Base-by-base conservation (phyloP, 257 asterid species). In the Parsonsia alboflavescens region DNA sequence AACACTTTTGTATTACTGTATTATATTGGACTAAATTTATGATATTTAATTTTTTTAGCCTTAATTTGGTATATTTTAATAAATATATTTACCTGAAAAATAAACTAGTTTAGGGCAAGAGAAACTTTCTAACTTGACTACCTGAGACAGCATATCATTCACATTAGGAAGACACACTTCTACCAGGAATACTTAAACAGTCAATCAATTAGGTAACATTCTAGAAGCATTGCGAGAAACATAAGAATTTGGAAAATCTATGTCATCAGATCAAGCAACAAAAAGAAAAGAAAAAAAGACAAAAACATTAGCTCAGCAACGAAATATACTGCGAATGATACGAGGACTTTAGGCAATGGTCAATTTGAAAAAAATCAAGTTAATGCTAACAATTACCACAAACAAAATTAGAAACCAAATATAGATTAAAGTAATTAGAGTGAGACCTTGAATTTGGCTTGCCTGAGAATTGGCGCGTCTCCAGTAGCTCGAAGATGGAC, bases 401-500 rank as follows among this genome's bases (percentile, higher is more conserved):
- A 33, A 33, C 4, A 42, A 42, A 42, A 42, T 2, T 3, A 39
- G 10, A 19, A 65, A 22, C 44, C 10, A 9, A 17, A 65, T 7
- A 0, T 19, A 39, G 8, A 36, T 52, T 52, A 64, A 64, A 26
- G 7, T 19, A 39, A 63, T 36, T 22, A 36, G 11, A 65, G 41
- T n/a, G 58, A 36, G 62, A 93, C 98, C 98, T 92, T 94, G 87
- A 94, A 90, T 83, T 94, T 94, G 28, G 98, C 83, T 85, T 90
- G 98, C 80, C 90, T 94, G 75, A 94, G 96, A 69, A 94, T 94
- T 52, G 98, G 96, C 19, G 97, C 97, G 48, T 94, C 98, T 10
- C 98, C 99, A 48, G 99, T 94, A 22, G 97, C 97, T 80, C 99
- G 87, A 58, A 94, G 88, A 79, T 90, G 97, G 81, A 94, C 90